A percentile compares a stretch with the other conserved stretches of the same genome.
Conservation (phyloP, 2,329 filamentous ascomycete species). For the Leptographium radiaticola region DNA sequence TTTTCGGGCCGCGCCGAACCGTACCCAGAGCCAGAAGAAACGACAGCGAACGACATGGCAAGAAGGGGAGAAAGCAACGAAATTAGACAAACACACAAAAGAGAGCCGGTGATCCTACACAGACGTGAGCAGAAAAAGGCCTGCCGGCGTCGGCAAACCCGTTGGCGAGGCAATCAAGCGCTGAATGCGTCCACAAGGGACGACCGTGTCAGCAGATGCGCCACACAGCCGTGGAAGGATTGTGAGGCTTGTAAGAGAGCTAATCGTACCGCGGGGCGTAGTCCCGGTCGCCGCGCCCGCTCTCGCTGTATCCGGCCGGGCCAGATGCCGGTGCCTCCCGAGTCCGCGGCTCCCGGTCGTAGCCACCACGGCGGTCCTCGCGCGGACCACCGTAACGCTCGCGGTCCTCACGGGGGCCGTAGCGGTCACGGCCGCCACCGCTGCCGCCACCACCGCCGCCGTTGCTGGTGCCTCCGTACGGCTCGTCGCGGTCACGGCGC, state of each 20-base stretch:
- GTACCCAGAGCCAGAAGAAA: constrained; percentile 3
- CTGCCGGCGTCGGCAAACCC: background rate
- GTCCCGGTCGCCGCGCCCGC: constrained; percentile 27
- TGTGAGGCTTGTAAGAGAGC: background rate
- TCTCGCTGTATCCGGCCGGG: constrained; percentile 26
- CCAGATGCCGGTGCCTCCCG: constrained; percentile 17
- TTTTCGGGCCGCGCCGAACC: constrained; percentile 2
- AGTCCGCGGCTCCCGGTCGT: constrained; percentile 16
- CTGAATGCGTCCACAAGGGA: background rate
- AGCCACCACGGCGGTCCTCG: constrained; percentile 20
- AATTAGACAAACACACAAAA: background rate
- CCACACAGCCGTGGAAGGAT: background rate
- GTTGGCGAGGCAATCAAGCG: background rate
- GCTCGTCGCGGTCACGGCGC: constrained; percentile 35
- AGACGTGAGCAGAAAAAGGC: background rate
- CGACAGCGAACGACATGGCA: background rate
- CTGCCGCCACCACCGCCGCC: constrained; percentile 30
- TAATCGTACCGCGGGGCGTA: constrained; percentile 24
- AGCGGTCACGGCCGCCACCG: constrained; percentile 30
- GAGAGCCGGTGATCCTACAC: background rate
- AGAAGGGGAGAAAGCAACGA: background rate
- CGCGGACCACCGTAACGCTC: constrained; percentile 21
- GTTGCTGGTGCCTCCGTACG: constrained; percentile 18
- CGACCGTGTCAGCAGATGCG: background rate
- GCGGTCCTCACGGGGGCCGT: constrained; percentile 37